Conservation (phyloP, 768 basidiomycete species). For the Cystobasidium ongulense region DNA sequence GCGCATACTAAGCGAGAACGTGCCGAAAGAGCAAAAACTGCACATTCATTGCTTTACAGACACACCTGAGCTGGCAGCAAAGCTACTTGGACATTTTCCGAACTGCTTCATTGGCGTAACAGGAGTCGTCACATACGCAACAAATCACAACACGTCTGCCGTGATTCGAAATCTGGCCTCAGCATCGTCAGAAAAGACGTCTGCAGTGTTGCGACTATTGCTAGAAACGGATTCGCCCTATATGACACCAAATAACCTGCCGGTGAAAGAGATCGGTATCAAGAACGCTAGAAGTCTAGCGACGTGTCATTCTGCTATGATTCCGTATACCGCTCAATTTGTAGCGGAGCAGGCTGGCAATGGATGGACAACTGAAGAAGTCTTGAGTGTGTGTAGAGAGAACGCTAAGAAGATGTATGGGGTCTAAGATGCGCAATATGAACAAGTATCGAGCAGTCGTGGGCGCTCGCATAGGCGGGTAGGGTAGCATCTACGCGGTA, state of each 20-base stretch:
- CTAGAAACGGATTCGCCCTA: constrained; percentile 81
- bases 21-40: constrained; percentile 67
- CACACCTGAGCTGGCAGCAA: constrained; percentile 61
- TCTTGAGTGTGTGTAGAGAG: constrained; percentile 6
- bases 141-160: constrained; percentile 62
- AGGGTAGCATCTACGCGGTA: no score
- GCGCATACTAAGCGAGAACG: constrained; percentile 63
- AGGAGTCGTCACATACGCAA: constrained; percentile 70
- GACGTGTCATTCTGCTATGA: constrained; percentile 25
- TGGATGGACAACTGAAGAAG: constrained; percentile 29
- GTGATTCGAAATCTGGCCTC: constrained; percentile 56
- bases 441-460: no score
- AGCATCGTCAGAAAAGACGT: constrained; percentile 6
- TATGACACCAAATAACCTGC: constrained; percentile 73
- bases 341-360: constrained; percentile 21
- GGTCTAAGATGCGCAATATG: not conserved
- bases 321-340: constrained; percentile 28
- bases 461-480: no score
- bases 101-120: constrained; percentile 79
- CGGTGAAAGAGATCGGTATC: constrained; percentile 24
- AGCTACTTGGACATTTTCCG: constrained; percentile 66
- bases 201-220: constrained; percentile 48
- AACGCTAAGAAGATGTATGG: constrained; percentile 29
- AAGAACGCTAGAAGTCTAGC: constrained; percentile 23
- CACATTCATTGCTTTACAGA: constrained; percentile 87